Base-by-base conservation (phyloP, 1,139 yeast genomes). In the Pichia sp. region DNA sequence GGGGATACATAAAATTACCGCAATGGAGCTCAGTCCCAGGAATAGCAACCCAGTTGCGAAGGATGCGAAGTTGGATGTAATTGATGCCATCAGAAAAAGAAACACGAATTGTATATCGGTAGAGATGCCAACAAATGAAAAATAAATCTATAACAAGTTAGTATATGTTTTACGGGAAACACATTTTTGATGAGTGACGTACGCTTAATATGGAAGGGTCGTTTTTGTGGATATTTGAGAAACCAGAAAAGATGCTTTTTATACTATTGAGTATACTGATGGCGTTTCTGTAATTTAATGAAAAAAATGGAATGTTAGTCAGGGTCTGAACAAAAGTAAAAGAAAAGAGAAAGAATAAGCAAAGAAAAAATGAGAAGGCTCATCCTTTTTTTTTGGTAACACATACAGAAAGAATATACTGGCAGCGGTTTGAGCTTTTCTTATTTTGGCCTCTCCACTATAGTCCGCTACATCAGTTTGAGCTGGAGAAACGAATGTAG, bases 151-250 rank as follows among this genome's bases (percentile, higher is more conserved):
- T 26, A 5, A 7, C 26, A 1, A 15, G 19, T 44, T 19, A 44
- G 32, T 29, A 8, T 15, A 45, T 5, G 10, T 13, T 45, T 16
- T n/a, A 11, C 10, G 11, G 13, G 44, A 40, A n/a, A 10, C 13
- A 36, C 16, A 45, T 19, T 7, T 7, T 10, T 8, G 44, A 13
- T n/a, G n/a, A 31, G n/a, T 11, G 38, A 36, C 49, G 5, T 52
- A 52, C 54, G 36, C 49, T 47, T 4, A 52, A 38, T 38, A 52
- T 41, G n/a, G 45, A 29, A 29, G 54, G 51, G 26, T 52, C 38
- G 15, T 42, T 48, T 44, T 44, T 19, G 16, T 48, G 38, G 5
- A 32, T 45, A 32, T 38, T 16, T 6, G 41, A 19, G 29, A 52
- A 43, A 5, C 31, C 15, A n/a, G 6, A 13, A 5, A 47, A 32